Percentiles rank a stretch among this genome's conserved stretches.
phyloP scores from a whole-genome alignment of 306 rosid genomes.

The Acacia confusa region DNA sequence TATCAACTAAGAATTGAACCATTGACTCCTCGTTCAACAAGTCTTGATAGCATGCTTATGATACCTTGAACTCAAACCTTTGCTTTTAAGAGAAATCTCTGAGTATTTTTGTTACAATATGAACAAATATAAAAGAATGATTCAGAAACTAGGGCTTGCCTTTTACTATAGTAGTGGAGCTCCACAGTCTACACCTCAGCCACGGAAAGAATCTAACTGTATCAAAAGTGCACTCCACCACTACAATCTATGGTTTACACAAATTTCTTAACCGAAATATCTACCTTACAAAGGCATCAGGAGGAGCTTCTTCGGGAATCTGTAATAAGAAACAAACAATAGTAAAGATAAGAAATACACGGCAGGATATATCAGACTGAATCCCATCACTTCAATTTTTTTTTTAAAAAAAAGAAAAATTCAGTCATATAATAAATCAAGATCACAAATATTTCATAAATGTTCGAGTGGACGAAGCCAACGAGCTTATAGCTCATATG shows the following conservation, averaged over 20 bases:
- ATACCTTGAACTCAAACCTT: background rate
- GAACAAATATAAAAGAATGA: background rate
- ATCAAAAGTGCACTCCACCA: background rate
- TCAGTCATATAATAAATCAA: background rate
- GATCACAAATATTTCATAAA: background rate
- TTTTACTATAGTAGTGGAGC: background rate
- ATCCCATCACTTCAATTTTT: background rate
- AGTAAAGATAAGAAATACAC: background rate
- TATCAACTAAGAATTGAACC: background rate
- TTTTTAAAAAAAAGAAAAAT: too few relatives aligned
- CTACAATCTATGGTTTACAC: background rate
- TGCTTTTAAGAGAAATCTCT: background rate
- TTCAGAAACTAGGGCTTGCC: background rate
- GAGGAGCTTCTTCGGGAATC: conserved; percentile 79
- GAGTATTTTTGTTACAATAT: background rate
- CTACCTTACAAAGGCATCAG: conserved; percentile 45
- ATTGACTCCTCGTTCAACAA: background rate
- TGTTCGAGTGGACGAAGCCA: background rate
- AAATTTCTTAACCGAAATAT: background rate
- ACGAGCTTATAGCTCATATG: background rate
- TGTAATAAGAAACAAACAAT: conserved; percentile 26
- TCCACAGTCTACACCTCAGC: background rate
- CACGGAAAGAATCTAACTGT: background rate
- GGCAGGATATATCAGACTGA: conserved; percentile 1
- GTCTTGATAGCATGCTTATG: background rate